Evolutionary conservation across 1,284 basidiomycete species (phyloP).

Genomic region (Coniophora puteana): DNA sequence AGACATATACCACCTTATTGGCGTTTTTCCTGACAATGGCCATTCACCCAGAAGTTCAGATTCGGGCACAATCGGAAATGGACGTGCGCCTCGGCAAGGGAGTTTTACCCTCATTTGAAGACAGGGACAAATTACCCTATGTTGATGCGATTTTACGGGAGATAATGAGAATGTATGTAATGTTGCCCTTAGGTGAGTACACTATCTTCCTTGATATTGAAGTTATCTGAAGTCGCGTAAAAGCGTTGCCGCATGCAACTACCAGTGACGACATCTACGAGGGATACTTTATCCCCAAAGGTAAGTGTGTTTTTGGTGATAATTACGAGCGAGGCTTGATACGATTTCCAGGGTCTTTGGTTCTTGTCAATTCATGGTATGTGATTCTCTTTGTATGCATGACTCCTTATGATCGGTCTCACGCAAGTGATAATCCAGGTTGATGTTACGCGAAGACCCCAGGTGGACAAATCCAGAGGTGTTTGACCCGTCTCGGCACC

Average conservation of each 20-base stretch:
- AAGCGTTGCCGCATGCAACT: neutral
- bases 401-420: too few relatives aligned
- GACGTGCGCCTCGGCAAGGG: neutral
- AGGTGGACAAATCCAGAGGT: conserved; percentile 34
- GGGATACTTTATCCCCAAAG: neutral
- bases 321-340: conserved; percentile 32
- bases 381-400: too few relatives aligned
- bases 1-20: neutral
- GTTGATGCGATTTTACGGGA: neutral
- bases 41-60: neutral
- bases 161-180: neutral
- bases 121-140: neutral
- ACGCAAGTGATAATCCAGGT: too few relatives aligned
- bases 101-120: neutral
- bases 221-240: neutral
- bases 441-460: conserved; percentile 43
- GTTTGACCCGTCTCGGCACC: conserved; percentile 44
- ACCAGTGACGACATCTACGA: neutral
- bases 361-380: too few relatives aligned
- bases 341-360: neutral
- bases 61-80: neutral
- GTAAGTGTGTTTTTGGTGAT: too few relatives aligned
- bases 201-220: neutral
- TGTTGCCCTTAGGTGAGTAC: neutral
- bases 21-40: neutral